Evolutionary conservation across 306 rosid genomes (phyloP).

Genomic region (Clitoria ternatea): DNA sequence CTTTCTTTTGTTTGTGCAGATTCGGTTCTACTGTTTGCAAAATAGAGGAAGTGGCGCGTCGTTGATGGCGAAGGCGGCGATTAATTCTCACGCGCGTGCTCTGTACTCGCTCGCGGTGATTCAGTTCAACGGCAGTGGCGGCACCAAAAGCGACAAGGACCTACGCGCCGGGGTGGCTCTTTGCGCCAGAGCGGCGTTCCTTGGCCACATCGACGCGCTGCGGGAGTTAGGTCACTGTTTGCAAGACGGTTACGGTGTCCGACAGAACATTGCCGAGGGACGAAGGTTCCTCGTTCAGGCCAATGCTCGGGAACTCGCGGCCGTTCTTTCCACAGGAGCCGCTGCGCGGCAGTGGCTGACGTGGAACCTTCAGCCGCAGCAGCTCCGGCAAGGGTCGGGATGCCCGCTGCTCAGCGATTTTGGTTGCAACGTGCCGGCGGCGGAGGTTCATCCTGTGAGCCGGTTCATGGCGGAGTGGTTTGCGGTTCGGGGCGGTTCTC

Average conservation of each 20-base stretch:
- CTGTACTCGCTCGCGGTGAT: constrained; percentile 85
- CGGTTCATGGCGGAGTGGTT: constrained; percentile 79
- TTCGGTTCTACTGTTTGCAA: constrained; percentile 86
- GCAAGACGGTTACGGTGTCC: constrained; percentile 95
- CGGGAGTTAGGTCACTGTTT: constrained; percentile 96
- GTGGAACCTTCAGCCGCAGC: constrained; percentile 49
- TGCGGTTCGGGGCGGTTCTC: constrained; percentile 19
- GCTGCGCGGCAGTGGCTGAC: constrained; percentile 40
- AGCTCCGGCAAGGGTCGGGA: constrained; percentile 44
- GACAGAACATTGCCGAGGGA: constrained; percentile 80
- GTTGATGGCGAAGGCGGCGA: constrained; percentile 93
- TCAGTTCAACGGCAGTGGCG: constrained; percentile 98
- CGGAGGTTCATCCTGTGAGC: constrained; percentile 72
- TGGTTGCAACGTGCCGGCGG: constrained; percentile 93
- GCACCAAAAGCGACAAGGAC: constrained; percentile 86
- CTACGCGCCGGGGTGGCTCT: constrained; percentile 91
- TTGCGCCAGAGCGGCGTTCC: constrained; percentile 93
- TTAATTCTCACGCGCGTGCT: constrained; percentile 82
- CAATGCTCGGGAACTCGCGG: constrained; percentile 84
- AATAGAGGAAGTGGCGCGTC: constrained; percentile 94
- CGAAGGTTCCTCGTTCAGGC: constrained; percentile 87
- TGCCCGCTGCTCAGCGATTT: constrained; percentile 84
- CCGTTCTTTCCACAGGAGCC: constrained; percentile 42
- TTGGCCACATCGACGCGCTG: constrained; percentile 86
- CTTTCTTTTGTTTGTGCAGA: constrained; percentile 52